Evolutionary conservation across 495 filamentous ascomycete species (phyloP).

Genomic region (Parathielavia appendiculata): DNA sequence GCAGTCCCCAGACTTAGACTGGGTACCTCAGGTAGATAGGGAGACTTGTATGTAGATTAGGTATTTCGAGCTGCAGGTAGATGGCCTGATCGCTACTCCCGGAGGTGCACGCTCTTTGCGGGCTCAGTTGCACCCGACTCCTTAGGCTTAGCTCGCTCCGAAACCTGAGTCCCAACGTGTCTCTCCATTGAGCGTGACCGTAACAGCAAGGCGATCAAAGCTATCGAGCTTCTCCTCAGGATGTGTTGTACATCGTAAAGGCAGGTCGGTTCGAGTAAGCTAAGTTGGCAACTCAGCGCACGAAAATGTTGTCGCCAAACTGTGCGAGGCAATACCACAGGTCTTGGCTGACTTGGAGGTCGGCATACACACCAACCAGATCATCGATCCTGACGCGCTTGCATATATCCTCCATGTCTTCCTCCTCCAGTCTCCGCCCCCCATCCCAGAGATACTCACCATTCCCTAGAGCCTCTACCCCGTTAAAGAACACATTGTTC

Average conservation of each 20-base stretch:
- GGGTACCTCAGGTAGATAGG: too few species aligned
- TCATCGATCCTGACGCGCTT: conserved; percentile 1
- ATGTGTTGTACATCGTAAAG: too few species aligned
- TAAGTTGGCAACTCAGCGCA: too few species aligned
- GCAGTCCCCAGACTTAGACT: not conserved
- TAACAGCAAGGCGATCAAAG: too few species aligned
- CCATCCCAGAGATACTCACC: not conserved
- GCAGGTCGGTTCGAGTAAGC: not conserved
- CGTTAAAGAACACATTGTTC: not conserved
- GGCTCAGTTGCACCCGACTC: too few species aligned
- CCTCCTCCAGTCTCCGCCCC: not conserved
- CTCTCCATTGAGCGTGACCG: too few species aligned
- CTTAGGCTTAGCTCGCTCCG: too few species aligned
- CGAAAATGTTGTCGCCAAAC: not conserved
- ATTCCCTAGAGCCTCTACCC: not conserved
- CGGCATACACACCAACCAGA: not conserved
- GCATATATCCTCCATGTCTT: not conserved
- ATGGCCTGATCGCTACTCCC: too few species aligned
- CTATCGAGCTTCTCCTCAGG: too few species aligned
- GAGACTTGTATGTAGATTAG: not conserved
- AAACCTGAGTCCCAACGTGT: too few species aligned
- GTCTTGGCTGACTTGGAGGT: not conserved
- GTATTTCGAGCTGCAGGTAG: too few species aligned
- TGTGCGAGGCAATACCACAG: not conserved
- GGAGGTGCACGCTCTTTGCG: too few species aligned